Conservation (phyloP, 495 filamentous ascomycete species). For the Xylona heveae region DNA sequence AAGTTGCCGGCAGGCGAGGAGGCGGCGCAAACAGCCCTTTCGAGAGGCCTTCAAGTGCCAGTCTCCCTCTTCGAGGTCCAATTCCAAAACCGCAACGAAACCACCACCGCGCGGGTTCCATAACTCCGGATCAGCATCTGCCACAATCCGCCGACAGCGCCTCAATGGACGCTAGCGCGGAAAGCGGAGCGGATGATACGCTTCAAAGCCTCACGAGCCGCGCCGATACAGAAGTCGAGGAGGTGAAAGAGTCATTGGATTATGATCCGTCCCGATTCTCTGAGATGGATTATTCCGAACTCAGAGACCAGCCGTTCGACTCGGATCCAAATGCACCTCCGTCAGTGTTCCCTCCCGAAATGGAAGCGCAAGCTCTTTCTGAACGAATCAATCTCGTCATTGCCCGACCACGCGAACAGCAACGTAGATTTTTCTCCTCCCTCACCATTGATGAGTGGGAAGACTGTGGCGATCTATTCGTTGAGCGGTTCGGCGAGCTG, state of each 20-base stretch:
- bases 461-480: constrained; percentile 57
- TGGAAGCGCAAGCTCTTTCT: constrained; percentile 8
- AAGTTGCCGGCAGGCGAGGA: too few relatives aligned
- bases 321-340: constrained; percentile 18
- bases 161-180: too few relatives aligned
- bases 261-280: constrained; percentile 29
- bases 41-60: too few relatives aligned
- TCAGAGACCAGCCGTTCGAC: constrained; percentile 32
- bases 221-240: constrained; percentile 2
- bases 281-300: constrained; percentile 28
- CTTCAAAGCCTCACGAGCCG: too few relatives aligned
- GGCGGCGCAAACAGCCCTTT: too few relatives aligned
- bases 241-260: constrained; percentile 13
- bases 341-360: constrained; percentile 8
- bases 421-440: constrained; percentile 38
- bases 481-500: constrained; percentile 42
- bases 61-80: too few relatives aligned
- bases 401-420: constrained; percentile 18
- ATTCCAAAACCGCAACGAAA: too few relatives aligned
- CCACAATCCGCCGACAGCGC: too few relatives aligned
- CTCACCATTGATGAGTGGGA: constrained; percentile 61
- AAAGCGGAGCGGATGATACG: too few relatives aligned
- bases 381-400: background rate
- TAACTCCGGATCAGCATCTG: too few relatives aligned
- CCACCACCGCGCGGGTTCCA: too few relatives aligned